Evolutionary conservation across 768 basidiomycete genomes (phyloP), one percentile per base, ranked within the genome.

Genomic region (Neoboletus brunneissimus): DNA sequence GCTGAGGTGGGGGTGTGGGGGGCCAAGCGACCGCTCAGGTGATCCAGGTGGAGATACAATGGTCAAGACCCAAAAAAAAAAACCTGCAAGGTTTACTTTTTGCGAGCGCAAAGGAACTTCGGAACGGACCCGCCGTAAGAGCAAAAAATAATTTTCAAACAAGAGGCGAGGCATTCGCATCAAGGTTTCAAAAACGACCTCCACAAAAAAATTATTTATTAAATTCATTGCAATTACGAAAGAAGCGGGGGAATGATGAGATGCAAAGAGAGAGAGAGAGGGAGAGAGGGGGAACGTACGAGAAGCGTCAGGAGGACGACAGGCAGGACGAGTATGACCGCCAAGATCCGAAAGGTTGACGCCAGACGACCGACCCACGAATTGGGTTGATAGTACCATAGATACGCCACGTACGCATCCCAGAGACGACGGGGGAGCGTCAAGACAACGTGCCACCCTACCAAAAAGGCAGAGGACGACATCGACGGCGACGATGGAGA

Each of bases 301-400:
- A 91, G 71, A 58, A 89, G 75, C 4, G 85, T 87, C 42, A 91
- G 73, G 49, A 86, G 72, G 53, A 86, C 65, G 50, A 89, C 73
- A 4, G 80, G 80, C 18, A 76, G 51, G 55, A 79, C 65, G 54
- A 75, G 62, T 35, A 87, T 22, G 55, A 78, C 70, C 23, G 89
- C 86, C 57, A 91, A 77, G 46, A 89, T 68, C 53, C 88, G 86
- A 62, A 80, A 87, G 7, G 75, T 75, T 40, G 80, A 85, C 18
- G 89, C 87, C 35, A 81, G 76, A 57, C 78, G 81, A 40, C 78
- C 81, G 47, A 91, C 85, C 84, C 82, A 87, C 4, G 90, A 91
- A 40, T 77, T 74, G 3, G 81, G 76, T 45, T 81, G 67, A 63
- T 88, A 89, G 62, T 80, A 72, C 81, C 83, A 87, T 23, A 91